Percentiles rank a stretch among this genome's conserved stretches.
Evolutionary conservation across 1,284 basidiomycete genomes (phyloP).

Genomic region (Sanghuangporus weigelae): DNA sequence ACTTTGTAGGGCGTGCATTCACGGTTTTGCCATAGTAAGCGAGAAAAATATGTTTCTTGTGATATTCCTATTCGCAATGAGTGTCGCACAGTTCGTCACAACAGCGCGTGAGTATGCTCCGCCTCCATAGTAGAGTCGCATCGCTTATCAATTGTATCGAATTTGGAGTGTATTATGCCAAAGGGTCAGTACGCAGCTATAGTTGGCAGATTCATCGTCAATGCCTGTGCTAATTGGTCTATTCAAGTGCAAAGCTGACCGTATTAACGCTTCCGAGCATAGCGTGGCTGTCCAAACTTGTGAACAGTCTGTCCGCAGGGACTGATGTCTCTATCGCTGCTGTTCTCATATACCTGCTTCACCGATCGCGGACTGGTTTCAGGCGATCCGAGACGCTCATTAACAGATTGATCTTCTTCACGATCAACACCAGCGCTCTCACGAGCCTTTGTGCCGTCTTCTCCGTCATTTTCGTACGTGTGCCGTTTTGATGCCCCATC

Average conservation of each 20-base stretch:
- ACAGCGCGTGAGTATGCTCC: not conserved
- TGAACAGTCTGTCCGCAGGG: constrained; percentile 13
- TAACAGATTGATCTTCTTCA: constrained; percentile 17
- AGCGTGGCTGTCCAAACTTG: constrained; percentile 6
- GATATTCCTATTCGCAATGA: not conserved
- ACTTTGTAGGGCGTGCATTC: not conserved
- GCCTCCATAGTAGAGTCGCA: not conserved
- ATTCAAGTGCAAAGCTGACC: not conserved
- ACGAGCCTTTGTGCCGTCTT: constrained; percentile 16
- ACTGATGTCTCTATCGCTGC: constrained; percentile 17
- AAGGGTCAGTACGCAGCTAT: not conserved
- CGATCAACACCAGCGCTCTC: constrained; percentile 16
- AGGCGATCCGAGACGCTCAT: constrained; percentile 17
- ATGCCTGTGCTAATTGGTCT: not conserved
- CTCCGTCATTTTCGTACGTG: constrained; percentile 12
- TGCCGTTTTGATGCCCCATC: not conserved
- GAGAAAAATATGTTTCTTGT: constrained; percentile 10
- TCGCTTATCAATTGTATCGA: not conserved
- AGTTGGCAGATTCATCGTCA: not conserved
- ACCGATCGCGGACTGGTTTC: constrained; percentile 17
- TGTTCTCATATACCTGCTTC: constrained; percentile 15
- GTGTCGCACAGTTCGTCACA: constrained; percentile 8
- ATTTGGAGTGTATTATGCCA: constrained; percentile 1
- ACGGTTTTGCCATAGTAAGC: constrained; percentile 3
- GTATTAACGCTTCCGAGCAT: not conserved